Conservation (phyloP, 768 basidiomycete species). For the Boletus edulis region DNA sequence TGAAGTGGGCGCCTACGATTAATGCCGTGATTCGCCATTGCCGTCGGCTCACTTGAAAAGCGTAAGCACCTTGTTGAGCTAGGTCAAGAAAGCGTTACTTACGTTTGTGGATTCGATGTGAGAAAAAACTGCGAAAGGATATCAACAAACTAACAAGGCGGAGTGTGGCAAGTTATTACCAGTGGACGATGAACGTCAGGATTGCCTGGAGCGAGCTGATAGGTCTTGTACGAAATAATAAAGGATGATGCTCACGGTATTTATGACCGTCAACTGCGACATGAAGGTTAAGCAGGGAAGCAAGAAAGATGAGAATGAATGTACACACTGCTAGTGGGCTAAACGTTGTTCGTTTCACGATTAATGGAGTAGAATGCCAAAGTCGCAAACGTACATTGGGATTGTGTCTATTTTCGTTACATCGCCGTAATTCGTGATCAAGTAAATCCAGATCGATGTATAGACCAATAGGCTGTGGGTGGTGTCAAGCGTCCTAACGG, state of each 20-base stretch:
- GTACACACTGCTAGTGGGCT: constrained; percentile 29
- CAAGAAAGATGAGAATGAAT: neutral
- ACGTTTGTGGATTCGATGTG: constrained; percentile 15
- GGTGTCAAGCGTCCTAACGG: constrained; percentile 34
- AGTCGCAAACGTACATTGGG: constrained; percentile 36
- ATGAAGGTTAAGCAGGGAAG: neutral
- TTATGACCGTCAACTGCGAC: constrained; percentile 27
- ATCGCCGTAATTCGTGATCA: constrained; percentile 45
- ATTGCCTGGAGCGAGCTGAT: constrained; percentile 38
- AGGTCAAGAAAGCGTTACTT: neutral
- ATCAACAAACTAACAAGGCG: neutral
- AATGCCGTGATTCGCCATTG: constrained; percentile 32
- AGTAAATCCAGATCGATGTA: constrained; percentile 40
- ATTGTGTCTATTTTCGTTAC: constrained; percentile 38
- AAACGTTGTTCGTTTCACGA: neutral
- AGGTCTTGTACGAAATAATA: neutral
- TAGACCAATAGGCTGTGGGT: constrained; percentile 41
- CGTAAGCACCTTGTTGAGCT: neutral
- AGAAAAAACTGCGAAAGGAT: constrained; percentile 1
- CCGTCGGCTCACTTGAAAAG: constrained; percentile 23
- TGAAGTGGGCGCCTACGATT: constrained; percentile 29
- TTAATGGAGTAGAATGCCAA: neutral
- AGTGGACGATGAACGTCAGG: constrained; percentile 50
- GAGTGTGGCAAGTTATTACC: constrained; percentile 26
- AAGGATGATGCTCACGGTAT: constrained; percentile 25